Percentiles rank a stretch among this genome's conserved stretches.
phyloP scores from a whole-genome alignment of 495 filamentous ascomycete species.

The Penicillium fimorum region DNA sequence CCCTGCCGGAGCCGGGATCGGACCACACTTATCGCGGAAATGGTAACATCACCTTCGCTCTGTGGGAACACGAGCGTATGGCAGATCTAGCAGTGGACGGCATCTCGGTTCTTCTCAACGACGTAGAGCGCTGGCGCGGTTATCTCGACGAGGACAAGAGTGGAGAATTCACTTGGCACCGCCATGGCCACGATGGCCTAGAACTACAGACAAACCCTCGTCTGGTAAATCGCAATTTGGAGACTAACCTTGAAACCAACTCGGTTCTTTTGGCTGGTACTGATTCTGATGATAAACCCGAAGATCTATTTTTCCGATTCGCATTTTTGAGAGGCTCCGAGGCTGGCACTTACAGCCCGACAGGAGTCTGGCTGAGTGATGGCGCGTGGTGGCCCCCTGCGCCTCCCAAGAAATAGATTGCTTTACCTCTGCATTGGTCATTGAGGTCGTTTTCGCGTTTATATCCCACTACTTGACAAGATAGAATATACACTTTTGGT shows the following conservation, averaged over 20 bases:
- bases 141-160: conserved; percentile 51
- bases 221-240: conserved; percentile 20
- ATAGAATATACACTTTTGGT: conserved; percentile 19
- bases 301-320: conserved; percentile 80
- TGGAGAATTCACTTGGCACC: conserved; percentile 49
- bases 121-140: conserved; percentile 79
- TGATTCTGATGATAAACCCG: conserved; percentile 39
- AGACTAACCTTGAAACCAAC: conserved; percentile 17
- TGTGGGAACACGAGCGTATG: conserved; percentile 47
- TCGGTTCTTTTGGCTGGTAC: conserved; percentile 34
- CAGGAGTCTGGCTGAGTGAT: conserved; percentile 70
- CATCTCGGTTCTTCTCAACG: conserved; percentile 86
- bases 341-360: conserved; percentile 73
- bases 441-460: not conserved
- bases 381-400: conserved; percentile 62
- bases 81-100: conserved; percentile 74
- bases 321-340: conserved; percentile 69
- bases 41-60: conserved; percentile 58
- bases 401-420: conserved; percentile 28
- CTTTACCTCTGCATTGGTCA: not conserved
- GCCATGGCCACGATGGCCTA: conserved; percentile 44
- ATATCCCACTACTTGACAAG: conserved; percentile 5
- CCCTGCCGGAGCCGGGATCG: conserved; percentile 37
- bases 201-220: conserved; percentile 31
- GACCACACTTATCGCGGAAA: conserved; percentile 36